Evolutionary conservation across 352 stramenopile genomes (phyloP).

Genomic region (Phytophthora ramorum): DNA sequence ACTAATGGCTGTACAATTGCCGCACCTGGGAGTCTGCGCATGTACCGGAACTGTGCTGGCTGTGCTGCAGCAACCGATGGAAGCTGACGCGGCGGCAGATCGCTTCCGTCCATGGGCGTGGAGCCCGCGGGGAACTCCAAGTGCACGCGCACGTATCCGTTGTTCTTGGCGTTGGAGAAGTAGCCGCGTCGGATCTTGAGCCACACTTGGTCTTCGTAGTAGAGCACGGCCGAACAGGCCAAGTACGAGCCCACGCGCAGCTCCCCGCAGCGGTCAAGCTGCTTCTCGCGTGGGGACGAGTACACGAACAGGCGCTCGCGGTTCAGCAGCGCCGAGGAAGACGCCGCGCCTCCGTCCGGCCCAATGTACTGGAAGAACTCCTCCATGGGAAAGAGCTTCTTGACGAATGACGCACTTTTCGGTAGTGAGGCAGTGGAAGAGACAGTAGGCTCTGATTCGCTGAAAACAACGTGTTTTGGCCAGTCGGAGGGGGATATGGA

Average conservation of each 20-base stretch:
- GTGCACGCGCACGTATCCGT: constrained; percentile 75
- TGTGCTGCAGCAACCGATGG: constrained; percentile 22
- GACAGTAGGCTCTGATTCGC: constrained; percentile 7
- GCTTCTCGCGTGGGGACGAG: constrained; percentile 59
- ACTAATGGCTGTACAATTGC: constrained; percentile 5
- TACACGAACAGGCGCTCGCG: constrained; percentile 70
- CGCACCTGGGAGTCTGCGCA: constrained; percentile 63
- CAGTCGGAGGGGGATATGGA: neutral
- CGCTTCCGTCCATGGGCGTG: constrained; percentile 14
- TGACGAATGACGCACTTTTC: constrained; percentile 17
- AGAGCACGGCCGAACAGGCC: constrained; percentile 58
- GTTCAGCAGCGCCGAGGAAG: constrained; percentile 35
- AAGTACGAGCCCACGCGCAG: constrained; percentile 73
- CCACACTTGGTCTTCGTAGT: constrained; percentile 71
- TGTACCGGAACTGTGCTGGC: constrained; percentile 52
- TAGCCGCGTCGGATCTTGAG: constrained; percentile 80
- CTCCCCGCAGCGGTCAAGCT: constrained; percentile 68
- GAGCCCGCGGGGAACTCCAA: constrained; percentile 45
- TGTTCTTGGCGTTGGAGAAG: constrained; percentile 76
- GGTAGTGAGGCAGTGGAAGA: constrained; percentile 4
- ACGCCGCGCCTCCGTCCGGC: constrained; percentile 23
- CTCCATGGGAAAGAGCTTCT: constrained; percentile 48
- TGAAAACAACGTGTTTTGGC: neutral
- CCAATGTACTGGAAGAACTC: constrained; percentile 81
- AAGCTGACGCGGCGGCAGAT: constrained; percentile 42